Evolutionary conservation across 2,329 filamentous ascomycete species (phyloP).

Genomic region (Hymenoscyphus albidus): DNA sequence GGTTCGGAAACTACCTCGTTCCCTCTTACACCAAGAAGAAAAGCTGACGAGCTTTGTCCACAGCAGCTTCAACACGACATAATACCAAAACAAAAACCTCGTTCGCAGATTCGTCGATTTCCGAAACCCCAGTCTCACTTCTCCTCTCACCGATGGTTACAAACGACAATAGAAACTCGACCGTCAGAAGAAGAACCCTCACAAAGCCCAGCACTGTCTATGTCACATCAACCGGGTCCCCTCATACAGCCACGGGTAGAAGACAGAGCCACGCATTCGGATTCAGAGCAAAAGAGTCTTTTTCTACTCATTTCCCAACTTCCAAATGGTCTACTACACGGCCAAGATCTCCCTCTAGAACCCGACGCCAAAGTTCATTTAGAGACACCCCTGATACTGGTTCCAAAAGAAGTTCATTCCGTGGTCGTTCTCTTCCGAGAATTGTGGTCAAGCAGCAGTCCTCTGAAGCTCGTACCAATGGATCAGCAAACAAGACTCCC

Average conservation of each 20-base stretch:
- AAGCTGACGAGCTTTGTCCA: constrained; percentile 3
- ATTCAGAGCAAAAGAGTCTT: constrained; percentile 13
- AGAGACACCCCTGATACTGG: background rate
- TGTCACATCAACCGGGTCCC: background rate
- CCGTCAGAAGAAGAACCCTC: background rate
- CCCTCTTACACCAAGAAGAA: background rate
- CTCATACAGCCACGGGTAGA: background rate
- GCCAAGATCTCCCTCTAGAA: background rate
- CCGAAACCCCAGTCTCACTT: background rate
- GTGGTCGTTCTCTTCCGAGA: background rate
- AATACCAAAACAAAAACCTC: constrained; percentile 12
- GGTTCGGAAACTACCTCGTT: constrained; percentile 12
- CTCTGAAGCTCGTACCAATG: background rate
- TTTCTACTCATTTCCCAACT: constrained; percentile 9
- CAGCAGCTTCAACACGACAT: constrained; percentile 16
- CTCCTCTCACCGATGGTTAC: background rate
- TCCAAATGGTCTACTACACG: constrained; percentile 8
- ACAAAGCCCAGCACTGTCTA: background rate
- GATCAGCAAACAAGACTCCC: constrained; percentile 1
- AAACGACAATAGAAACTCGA: background rate
- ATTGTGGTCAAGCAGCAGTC: background rate
- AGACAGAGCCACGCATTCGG: constrained; percentile 13
- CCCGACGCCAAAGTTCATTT: background rate
- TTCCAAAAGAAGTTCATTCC: background rate
- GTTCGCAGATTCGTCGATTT: background rate